Evolutionary conservation across 345 rosid species (phyloP).

Genomic region (Anastatica hierochuntica): DNA sequence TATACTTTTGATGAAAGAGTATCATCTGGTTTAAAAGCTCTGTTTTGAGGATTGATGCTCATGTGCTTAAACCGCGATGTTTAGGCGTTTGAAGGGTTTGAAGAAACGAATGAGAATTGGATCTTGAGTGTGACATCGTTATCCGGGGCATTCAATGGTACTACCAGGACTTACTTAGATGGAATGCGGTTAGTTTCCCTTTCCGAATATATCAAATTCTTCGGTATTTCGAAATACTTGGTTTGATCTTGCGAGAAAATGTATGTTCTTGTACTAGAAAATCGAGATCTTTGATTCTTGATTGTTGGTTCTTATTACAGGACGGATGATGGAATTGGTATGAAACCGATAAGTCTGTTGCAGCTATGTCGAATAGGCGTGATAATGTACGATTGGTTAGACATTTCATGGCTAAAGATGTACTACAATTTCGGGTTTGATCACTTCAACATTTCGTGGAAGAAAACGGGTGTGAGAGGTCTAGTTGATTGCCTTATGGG

Average conservation of each 20-base stretch:
- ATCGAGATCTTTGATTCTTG: background rate
- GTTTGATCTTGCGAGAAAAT: background rate
- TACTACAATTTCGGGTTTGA: conserved; percentile 96
- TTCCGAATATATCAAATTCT: background rate
- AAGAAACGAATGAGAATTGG: conserved; percentile 80
- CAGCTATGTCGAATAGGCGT: conserved; percentile 87
- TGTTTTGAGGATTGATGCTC: background rate
- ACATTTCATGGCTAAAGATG: conserved; percentile 67
- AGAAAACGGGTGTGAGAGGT: conserved; percentile 60
- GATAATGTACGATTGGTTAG: conserved; percentile 85
- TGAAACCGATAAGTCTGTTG: conserved; percentile 75
- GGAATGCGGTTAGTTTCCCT: conserved; percentile 75
- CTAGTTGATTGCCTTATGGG: conserved; percentile 68
- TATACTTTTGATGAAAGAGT: background rate
- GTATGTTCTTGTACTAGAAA: background rate
- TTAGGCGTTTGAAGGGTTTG: conserved; percentile 75
- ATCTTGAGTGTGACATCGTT: conserved; percentile 82
- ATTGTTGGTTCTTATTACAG: conserved; percentile 28
- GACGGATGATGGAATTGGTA: conserved; percentile 63
- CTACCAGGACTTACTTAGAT: conserved; percentile 86
- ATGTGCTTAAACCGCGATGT: conserved; percentile 1
- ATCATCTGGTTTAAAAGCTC: background rate
- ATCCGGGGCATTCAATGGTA: conserved; percentile 95
- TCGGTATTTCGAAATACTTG: background rate
- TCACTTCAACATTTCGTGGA: conserved; percentile 81